Evolutionary conservation across 768 basidiomycete species (phyloP).

Genomic region (Suillus sp.): DNA sequence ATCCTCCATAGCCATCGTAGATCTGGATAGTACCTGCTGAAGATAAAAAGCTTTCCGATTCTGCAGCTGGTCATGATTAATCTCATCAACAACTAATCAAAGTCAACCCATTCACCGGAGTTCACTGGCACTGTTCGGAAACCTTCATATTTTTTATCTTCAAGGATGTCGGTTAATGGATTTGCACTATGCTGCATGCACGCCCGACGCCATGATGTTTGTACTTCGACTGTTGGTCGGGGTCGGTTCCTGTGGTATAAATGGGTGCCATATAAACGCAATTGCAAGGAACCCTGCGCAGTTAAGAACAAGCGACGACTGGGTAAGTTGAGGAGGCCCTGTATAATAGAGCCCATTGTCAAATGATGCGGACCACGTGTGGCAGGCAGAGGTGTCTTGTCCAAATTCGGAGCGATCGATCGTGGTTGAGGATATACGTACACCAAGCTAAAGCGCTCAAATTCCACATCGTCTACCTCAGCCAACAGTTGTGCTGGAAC

Average conservation of each 20-base stretch:
- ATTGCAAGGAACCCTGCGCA: not conserved
- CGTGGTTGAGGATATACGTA: not conserved
- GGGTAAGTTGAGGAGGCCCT: not conserved
- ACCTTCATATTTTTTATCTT: not conserved
- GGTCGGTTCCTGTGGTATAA: not conserved
- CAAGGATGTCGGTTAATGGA: not conserved
- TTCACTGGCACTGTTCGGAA: too few relatives aligned
- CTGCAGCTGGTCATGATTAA: not conserved
- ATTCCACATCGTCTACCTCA: not conserved
- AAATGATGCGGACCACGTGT: not conserved
- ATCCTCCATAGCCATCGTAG: too few relatives aligned
- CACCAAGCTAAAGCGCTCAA: not conserved
- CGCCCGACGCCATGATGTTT: not conserved
- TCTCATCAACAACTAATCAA: not conserved
- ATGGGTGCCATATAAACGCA: not conserved
- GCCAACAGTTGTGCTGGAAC: not conserved
- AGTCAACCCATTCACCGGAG: not conserved
- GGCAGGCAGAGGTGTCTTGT: not conserved
- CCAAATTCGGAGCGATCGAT: not conserved
- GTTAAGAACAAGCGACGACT: not conserved
- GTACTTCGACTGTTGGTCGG: not conserved
- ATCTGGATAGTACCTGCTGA: not conserved
- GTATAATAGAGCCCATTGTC: not conserved
- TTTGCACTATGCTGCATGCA: not conserved
- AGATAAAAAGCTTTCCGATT: not conserved